Conservation (phyloP, 2,329 filamentous ascomycete species). For the Simplicillium aogashimaense region DNA sequence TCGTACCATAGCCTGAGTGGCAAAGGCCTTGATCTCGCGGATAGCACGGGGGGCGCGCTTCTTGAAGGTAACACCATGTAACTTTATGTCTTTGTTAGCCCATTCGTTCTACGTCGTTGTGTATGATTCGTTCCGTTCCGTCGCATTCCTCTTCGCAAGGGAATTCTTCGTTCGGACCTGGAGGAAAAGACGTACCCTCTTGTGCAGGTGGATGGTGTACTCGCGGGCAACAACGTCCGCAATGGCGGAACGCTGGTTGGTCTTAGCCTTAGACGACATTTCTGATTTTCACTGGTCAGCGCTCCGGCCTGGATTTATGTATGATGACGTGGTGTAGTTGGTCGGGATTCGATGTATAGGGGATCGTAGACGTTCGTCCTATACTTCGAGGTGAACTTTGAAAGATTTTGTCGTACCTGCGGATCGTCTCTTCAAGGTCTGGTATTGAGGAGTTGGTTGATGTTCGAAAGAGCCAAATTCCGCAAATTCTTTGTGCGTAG, state of each 20-base stretch:
- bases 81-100: conserved; percentile 38
- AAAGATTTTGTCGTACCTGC: conserved; percentile 24
- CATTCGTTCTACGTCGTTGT: neutral
- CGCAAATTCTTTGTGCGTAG: conserved; percentile 33
- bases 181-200: conserved; percentile 46
- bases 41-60: conserved; percentile 97
- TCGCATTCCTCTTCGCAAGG: conserved; percentile 1
- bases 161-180: neutral
- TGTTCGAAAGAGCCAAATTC: conserved; percentile 22
- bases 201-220: conserved; percentile 99
- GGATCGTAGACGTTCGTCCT: neutral
- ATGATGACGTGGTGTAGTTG: neutral
- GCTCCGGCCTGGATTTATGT: neutral
- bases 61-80: conserved; percentile 98
- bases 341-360: neutral
- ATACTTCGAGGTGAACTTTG: neutral
- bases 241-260: conserved; percentile 76
- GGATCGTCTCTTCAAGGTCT: conserved; percentile 28
- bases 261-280: conserved; percentile 32
- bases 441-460: conserved; percentile 25
- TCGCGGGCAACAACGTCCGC: conserved; percentile 98
- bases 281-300: conserved; percentile 16
- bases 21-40: conserved; percentile 99
- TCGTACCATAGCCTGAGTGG: conserved; percentile 89
- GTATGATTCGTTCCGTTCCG: conserved; percentile 1